These are phyloP conservation scores for Zygosaccharomyces pseudobailii DNA, from an alignment of 1,139 yeast genomes.

Conservation along the genomic window DNA sequence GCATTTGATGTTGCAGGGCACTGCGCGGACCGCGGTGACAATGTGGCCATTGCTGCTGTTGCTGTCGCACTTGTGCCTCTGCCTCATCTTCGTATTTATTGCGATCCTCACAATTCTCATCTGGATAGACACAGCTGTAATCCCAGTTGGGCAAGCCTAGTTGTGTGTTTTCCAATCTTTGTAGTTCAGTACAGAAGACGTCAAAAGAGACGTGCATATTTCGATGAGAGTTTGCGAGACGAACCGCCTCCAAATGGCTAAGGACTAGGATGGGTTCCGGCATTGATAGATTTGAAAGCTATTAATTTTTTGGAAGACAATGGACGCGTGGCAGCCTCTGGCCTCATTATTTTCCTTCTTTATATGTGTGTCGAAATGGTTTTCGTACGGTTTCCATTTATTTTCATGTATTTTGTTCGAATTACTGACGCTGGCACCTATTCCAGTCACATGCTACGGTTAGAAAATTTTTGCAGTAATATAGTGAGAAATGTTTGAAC, in stretches of 20 bases:
- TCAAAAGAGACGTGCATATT: conserved; percentile 3
- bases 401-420: background rate
- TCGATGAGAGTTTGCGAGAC: background rate
- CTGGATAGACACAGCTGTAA: conserved; percentile 5
- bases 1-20: background rate
- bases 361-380: background rate
- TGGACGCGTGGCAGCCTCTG: background rate
- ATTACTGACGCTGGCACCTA: conserved; percentile 8
- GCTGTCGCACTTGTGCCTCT: background rate
- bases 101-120: conserved; percentile 5
- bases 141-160: background rate
- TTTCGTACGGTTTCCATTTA: background rate
- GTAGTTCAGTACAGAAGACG: conserved; percentile 3
- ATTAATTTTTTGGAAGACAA: background rate
- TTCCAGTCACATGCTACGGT: background rate
- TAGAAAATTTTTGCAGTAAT: background rate
- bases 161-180: conserved; percentile 1
- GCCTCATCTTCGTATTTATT: background rate
- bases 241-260: background rate
- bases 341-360: background rate
- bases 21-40: background rate
- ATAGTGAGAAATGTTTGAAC: conserved; percentile 1
- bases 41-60: background rate
- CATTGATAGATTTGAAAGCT: background rate
- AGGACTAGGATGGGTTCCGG: background rate